These are phyloP conservation scores for Lecanoromycetidae sp. DNA, from an alignment of 2,329 filamentous ascomycete species.

Conservation along the genomic window DNA sequence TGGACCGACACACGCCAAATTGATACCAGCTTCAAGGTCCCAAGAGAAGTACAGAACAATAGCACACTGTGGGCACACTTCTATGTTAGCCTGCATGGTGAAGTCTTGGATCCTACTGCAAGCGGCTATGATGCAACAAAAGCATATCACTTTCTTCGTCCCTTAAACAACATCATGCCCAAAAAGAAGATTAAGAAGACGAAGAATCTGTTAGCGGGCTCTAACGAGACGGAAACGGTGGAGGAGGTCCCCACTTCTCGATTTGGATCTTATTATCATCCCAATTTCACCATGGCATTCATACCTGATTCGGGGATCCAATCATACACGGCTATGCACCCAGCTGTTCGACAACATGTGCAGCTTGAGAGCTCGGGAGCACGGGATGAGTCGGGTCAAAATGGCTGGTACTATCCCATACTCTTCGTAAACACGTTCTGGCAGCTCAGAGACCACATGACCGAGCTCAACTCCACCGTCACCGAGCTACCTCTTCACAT, in stretches of 20 bases:
- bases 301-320: slow-evolving; percentile 67
- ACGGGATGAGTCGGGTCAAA: slow-evolving; percentile 70
- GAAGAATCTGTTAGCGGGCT: slow-evolving; percentile 60
- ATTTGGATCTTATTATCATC: slow-evolving; percentile 81
- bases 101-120: slow-evolving; percentile 61
- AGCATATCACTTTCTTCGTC: slow-evolving; percentile 73
- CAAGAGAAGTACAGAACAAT: slow-evolving; percentile 72
- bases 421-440: slow-evolving; percentile 94
- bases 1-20: slow-evolving; percentile 66
- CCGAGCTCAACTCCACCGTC: slow-evolving; percentile 78
- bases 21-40: slow-evolving; percentile 66
- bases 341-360: slow-evolving; percentile 64
- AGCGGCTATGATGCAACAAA: slow-evolving; percentile 59
- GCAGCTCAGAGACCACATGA: slow-evolving; percentile 90
- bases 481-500: slow-evolving; percentile 70
- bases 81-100: slow-evolving; percentile 67
- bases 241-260: slow-evolving; percentile 52
- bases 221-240: slow-evolving; percentile 26
- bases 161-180: slow-evolving; percentile 76
- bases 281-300: slow-evolving; percentile 82
- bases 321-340: slow-evolving; percentile 54
- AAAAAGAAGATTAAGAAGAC: slow-evolving; percentile 87
- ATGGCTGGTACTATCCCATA: slow-evolving; percentile 88
- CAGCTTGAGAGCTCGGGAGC: slow-evolving; percentile 68
- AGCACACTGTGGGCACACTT: slow-evolving; percentile 93